These are phyloP conservation scores for Tetrapisispora iriomotensis DNA, from an alignment of 805 yeast genomes.

Conservation along the genomic window DNA sequence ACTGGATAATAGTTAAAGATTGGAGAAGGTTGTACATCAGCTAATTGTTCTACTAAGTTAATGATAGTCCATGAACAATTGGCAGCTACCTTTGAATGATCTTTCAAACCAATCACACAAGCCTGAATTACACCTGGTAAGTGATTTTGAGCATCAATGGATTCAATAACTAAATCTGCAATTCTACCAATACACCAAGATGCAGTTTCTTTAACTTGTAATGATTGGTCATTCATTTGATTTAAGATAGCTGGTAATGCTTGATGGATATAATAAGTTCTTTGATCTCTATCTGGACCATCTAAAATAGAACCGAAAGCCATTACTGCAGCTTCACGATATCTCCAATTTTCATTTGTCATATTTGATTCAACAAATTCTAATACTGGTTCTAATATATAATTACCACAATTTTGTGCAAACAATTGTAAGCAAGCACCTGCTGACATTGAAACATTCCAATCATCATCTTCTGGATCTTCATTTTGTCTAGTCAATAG, in stretches of 20 bases:
- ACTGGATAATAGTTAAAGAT: conserved; percentile 66
- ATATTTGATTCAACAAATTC: conserved; percentile 74
- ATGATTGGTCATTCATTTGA: conserved; percentile 61
- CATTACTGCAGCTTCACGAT: conserved; percentile 97
- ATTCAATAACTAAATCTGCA: conserved; percentile 74
- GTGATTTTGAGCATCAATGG: conserved; percentile 55
- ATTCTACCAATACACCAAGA: conserved; percentile 98
- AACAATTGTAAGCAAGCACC: conserved; percentile 93
- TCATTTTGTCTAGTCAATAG: conserved; percentile 83
- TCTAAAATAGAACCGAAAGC: conserved; percentile 95
- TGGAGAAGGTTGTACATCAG: conserved; percentile 39
- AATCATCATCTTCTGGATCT: conserved; percentile 89
- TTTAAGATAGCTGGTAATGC: conserved; percentile 72
- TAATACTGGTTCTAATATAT: conserved; percentile 77
- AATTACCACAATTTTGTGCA: conserved; percentile 82
- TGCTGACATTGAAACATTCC: conserved; percentile 98
- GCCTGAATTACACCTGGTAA: conserved; percentile 68
- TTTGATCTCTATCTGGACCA: conserved; percentile 74
- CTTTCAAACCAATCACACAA: conserved; percentile 69
- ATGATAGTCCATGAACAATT: conserved; percentile 97
- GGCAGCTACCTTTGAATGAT: conserved; percentile 89
- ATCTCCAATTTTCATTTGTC: conserved; percentile 57
- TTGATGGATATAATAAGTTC: conserved; percentile 60
- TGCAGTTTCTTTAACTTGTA: conserved; percentile 92
- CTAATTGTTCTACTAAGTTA: conserved; percentile 78